These are phyloP conservation scores for Monosporascus sp. DNA, from an alignment of 2,329 filamentous ascomycete species.

Conservation along the genomic window DNA sequence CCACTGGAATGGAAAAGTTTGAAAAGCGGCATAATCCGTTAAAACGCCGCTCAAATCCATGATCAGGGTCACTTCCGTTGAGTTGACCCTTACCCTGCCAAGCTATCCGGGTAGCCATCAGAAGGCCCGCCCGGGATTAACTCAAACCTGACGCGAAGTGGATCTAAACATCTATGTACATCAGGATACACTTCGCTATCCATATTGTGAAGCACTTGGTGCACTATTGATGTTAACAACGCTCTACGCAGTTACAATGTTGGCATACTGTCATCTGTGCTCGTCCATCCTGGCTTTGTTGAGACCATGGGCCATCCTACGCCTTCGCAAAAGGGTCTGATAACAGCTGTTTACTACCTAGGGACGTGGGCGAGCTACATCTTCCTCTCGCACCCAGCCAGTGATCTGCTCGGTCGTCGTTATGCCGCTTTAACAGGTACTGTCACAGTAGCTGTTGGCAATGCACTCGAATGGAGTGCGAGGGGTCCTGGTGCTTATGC, in stretches of 20 bases:
- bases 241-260: conserved; percentile 46
- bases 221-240: conserved; percentile 1
- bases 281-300: conserved; percentile 51
- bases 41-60: no score
- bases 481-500: conserved; percentile 34
- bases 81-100: no score
- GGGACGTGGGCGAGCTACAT: conserved; percentile 52
- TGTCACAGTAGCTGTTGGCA: conserved; percentile 41
- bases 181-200: no score
- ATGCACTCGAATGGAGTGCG: conserved; percentile 41
- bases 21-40: no score
- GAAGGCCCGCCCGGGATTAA: no score
- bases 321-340: conserved; percentile 42
- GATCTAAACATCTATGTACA: no score
- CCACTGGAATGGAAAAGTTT: no score
- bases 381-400: conserved; percentile 46
- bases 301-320: conserved; percentile 38
- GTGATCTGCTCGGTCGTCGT: conserved; percentile 47
- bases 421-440: conserved; percentile 45
- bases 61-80: no score
- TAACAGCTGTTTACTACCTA: conserved; percentile 53
- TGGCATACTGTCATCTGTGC: conserved; percentile 50
- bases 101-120: no score
- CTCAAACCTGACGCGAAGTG: no score
- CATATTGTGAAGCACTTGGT: background rate